Evolutionary conservation across 805 yeast genomes (phyloP).

Genomic region (Yamadazyma paraphyllophila): DNA sequence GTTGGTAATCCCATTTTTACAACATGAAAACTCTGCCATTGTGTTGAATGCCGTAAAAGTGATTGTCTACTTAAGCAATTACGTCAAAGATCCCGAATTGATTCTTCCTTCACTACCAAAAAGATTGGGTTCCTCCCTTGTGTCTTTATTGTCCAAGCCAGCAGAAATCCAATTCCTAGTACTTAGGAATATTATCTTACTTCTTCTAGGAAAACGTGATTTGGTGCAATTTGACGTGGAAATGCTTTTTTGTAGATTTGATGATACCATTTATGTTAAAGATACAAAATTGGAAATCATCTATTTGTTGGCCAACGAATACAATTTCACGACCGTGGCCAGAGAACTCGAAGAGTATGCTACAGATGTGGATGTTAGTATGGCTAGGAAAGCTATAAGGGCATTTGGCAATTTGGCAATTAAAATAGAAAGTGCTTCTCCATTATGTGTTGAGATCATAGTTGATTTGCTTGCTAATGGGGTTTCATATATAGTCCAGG

Average conservation of each 20-base stretch:
- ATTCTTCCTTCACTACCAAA: constrained; percentile 54
- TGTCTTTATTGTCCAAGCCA: constrained; percentile 68
- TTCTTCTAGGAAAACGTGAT: constrained; percentile 64
- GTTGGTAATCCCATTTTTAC: constrained; percentile 63
- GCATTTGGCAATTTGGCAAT: constrained; percentile 90
- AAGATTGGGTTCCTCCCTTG: constrained; percentile 65
- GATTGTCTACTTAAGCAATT: constrained; percentile 70
- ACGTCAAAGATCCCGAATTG: constrained; percentile 55
- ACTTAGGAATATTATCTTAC: constrained; percentile 72
- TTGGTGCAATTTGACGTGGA: constrained; percentile 67
- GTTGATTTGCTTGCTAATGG: constrained; percentile 60
- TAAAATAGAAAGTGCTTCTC: constrained; percentile 61
- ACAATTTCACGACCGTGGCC: constrained; percentile 59
- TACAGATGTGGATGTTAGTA: constrained; percentile 78
- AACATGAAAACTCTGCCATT: constrained; percentile 78
- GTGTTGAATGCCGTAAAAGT: constrained; percentile 74
- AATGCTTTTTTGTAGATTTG: constrained; percentile 76
- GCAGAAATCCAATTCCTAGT: constrained; percentile 82
- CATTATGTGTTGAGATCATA: constrained; percentile 61
- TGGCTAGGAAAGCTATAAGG: constrained; percentile 83
- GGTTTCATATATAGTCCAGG: constrained; percentile 75
- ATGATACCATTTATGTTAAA: constrained; percentile 85
- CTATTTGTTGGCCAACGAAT: constrained; percentile 68
- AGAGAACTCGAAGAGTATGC: constrained; percentile 83
- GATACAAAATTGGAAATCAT: constrained; percentile 88